Evolutionary conservation across 768 basidiomycete genomes (phyloP).

Genomic region (Boletus subparvulus): DNA sequence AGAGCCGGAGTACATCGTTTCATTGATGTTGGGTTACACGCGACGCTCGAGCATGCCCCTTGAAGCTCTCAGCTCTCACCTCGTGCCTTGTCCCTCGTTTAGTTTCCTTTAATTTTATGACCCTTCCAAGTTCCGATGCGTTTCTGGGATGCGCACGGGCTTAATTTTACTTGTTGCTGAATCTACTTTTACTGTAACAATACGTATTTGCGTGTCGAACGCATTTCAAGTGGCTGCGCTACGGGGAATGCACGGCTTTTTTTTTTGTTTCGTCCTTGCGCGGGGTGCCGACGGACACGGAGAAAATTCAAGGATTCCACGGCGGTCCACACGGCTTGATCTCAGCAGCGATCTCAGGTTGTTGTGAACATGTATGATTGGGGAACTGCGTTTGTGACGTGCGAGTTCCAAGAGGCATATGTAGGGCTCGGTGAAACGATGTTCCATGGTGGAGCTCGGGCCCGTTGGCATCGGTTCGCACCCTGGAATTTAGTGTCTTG

Average conservation of each 20-base stretch:
- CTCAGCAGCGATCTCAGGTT: neutral
- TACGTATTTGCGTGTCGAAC: no score
- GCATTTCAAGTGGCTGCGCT: neutral
- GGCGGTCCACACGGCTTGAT: no score
- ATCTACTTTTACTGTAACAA: no score
- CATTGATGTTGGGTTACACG: neutral
- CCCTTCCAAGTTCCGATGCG: neutral
- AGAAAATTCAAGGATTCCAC: neutral
- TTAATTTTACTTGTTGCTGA: neutral
- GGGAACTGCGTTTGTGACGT: neutral
- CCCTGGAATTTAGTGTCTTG: no score
- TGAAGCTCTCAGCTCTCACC: neutral
- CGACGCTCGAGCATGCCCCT: neutral
- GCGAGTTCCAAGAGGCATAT: no score
- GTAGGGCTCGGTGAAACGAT: no score
- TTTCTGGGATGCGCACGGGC: neutral
- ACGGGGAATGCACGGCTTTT: neutral
- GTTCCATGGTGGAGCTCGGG: no score
- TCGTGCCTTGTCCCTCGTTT: neutral
- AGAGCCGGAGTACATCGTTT: slow-evolving; percentile 1
- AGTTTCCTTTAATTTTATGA: neutral
- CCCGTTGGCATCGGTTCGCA: no score
- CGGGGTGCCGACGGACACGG: neutral
- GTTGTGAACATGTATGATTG: neutral
- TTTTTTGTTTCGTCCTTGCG: neutral